These are phyloP conservation scores for Stylonectria norvegica DNA, from an alignment of 2,329 filamentous ascomycete species.

Conservation along the genomic window DNA sequence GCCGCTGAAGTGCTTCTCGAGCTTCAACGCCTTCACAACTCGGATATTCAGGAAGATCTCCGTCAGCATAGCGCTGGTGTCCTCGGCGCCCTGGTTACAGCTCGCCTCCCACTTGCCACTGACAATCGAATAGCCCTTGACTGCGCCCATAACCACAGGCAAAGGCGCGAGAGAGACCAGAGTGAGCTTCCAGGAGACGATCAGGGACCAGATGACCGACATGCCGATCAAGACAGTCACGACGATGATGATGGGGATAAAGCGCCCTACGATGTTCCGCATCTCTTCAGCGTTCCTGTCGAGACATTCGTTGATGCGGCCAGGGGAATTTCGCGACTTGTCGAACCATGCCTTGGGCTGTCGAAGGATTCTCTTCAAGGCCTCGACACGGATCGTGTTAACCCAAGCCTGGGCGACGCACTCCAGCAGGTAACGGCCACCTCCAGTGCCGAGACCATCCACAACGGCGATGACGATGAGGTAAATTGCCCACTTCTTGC, in stretches of 20 bases:
- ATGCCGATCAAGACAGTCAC: conserved; percentile 64
- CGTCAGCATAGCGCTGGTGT: conserved; percentile 55
- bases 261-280: conserved; percentile 75
- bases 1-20: conserved; percentile 67
- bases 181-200: conserved; percentile 75
- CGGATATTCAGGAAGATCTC: conserved; percentile 78
- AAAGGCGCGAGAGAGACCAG: conserved; percentile 68
- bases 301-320: conserved; percentile 65
- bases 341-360: conserved; percentile 82
- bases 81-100: conserved; percentile 61
- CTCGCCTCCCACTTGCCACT: conserved; percentile 69
- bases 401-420: conserved; percentile 72
- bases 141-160: conserved; percentile 64
- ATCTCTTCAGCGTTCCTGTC: conserved; percentile 85
- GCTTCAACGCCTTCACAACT: conserved; percentile 69
- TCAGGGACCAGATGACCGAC: conserved; percentile 71
- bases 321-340: conserved; percentile 59
- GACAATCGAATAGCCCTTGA: conserved; percentile 61
- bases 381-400: conserved; percentile 63
- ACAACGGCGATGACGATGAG: conserved; percentile 65
- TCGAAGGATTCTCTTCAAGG: conserved; percentile 65
- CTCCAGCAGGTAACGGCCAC: conserved; percentile 70
- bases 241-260: conserved; percentile 66
- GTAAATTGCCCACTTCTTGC: conserved; percentile 64
- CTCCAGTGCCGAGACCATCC: conserved; percentile 64